Percentiles rank a stretch among this genome's conserved stretches.
Evolutionary conservation across 768 basidiomycete species (phyloP).

Genomic region (Tricholoma bakamatsutake): DNA sequence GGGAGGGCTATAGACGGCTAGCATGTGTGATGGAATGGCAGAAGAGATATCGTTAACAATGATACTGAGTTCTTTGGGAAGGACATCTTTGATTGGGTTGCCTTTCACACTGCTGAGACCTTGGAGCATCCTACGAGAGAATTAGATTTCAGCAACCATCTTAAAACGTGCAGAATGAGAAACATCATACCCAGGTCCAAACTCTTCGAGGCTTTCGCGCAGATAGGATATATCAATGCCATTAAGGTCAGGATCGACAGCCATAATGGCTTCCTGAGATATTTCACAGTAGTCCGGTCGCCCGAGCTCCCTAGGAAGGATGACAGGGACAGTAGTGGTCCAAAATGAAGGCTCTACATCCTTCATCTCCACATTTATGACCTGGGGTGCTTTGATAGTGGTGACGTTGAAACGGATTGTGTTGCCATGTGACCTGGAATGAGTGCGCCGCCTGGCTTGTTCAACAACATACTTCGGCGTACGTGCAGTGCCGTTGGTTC

Average conservation of each 20-base stretch:
- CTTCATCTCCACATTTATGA: conserved; percentile 27
- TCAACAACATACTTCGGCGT: conserved; percentile 29
- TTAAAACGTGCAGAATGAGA: background rate
- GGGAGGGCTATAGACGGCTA: conserved; percentile 37
- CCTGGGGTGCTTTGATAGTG: conserved; percentile 9
- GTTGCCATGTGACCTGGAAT: conserved; percentile 16
- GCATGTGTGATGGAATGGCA: conserved; percentile 44
- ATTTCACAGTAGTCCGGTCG: conserved; percentile 47
- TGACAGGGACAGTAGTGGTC: conserved; percentile 24
- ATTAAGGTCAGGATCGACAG: conserved; percentile 43
- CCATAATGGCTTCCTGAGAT: conserved; percentile 37
- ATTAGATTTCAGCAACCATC: conserved; percentile 1
- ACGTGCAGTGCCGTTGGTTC: conserved; percentile 20
- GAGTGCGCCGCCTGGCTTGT: conserved; percentile 32
- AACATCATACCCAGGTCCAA: conserved; percentile 34
- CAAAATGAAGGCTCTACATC: conserved; percentile 17
- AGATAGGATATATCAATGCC: conserved; percentile 48
- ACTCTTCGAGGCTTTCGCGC: conserved; percentile 39
- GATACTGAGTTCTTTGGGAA: conserved; percentile 41
- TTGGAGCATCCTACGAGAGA: conserved; percentile 29
- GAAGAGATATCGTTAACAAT: conserved; percentile 27
- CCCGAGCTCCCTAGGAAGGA: conserved; percentile 47
- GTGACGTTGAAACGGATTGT: conserved; percentile 23
- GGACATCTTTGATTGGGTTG: conserved; percentile 21
- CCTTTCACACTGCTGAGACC: conserved; percentile 33